Percentiles rank a stretch among this genome's conserved stretches.
Evolutionary conservation across 2,329 filamentous ascomycete genomes (phyloP).

Genomic region (Grosmannia clavigera): DNA sequence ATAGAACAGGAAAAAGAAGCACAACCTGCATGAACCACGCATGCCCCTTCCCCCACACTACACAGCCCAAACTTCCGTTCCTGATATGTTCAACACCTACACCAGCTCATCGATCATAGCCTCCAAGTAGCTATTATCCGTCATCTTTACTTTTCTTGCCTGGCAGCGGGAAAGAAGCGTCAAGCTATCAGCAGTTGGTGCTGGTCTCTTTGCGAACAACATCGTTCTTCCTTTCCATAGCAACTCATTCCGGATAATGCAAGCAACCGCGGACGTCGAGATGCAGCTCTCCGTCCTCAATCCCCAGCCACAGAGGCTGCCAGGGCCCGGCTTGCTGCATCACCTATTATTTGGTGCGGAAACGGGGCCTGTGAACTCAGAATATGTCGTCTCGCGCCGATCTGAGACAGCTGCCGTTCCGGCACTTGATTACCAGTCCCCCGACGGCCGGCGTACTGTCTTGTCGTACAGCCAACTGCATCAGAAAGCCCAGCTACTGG

Average conservation of each 20-base stretch:
- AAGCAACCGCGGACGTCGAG: neutral
- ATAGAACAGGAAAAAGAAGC: neutral
- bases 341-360: conserved; percentile 42
- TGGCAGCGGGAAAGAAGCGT: too few species aligned
- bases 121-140: neutral
- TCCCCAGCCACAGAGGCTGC: conserved; percentile 24
- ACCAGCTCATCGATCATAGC: neutral
- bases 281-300: conserved; percentile 33
- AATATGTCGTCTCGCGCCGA: neutral
- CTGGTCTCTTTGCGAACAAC: neutral
- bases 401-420: conserved; percentile 10
- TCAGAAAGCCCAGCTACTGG: conserved; percentile 40
- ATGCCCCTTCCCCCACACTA: neutral
- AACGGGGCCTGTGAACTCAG: conserved; percentile 8
- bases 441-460: conserved; percentile 29
- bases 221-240: neutral
- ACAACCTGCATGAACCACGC: neutral
- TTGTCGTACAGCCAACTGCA: conserved; percentile 56
- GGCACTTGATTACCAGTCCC: conserved; percentile 53
- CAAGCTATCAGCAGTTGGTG: neutral
- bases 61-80: neutral
- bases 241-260: neutral
- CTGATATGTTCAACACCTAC: neutral
- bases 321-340: conserved; percentile 35
- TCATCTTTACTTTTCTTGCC: too few species aligned